A percentile compares a stretch with the other conserved stretches of the same genome.
phyloP scores from a whole-genome alignment of 495 filamentous ascomycete genomes.

The Penicillium angulare region DNA sequence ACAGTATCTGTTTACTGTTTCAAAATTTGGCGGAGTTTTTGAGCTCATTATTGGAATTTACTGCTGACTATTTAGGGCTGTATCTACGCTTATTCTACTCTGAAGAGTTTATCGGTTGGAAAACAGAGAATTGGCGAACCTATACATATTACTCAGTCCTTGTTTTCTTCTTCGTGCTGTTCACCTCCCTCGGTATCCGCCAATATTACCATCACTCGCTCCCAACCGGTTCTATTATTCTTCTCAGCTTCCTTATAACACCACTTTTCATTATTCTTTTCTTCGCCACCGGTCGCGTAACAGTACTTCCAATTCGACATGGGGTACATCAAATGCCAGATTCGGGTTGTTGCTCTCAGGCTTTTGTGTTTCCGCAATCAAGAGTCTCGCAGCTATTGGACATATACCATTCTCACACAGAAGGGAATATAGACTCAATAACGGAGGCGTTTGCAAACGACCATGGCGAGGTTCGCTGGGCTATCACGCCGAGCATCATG shows the following conservation, averaged over 20 bases:
- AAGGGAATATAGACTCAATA: conserved; percentile 36
- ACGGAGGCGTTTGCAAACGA: conserved; percentile 44
- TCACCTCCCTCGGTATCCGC: conserved; percentile 4
- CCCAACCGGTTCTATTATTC: conserved; percentile 7
- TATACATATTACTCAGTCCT: conserved; percentile 34
- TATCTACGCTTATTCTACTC: conserved; percentile 60
- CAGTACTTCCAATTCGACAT: conserved; percentile 29
- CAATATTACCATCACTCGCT: neutral
- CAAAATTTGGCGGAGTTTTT: neutral
- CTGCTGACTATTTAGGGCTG: conserved; percentile 32
- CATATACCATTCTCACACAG: neutral
- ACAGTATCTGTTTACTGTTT: neutral
- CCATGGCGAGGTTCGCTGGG: conserved; percentile 39
- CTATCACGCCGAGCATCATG: conserved; percentile 46
- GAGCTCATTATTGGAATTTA: neutral
- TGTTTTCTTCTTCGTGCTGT: conserved; percentile 8
- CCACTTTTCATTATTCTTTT: conserved; percentile 31
- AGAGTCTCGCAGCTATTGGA: neutral
- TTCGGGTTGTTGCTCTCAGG: conserved; percentile 46
- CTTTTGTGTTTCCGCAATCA: neutral
- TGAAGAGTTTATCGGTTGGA: conserved; percentile 53
- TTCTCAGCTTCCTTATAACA: conserved; percentile 20
- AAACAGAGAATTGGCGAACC: conserved; percentile 45
- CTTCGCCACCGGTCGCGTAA: conserved; percentile 33
- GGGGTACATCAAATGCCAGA: conserved; percentile 49